Base-by-base conservation (phyloP, 768 basidiomycete genomes). In the Lentinula sp. region DNA sequence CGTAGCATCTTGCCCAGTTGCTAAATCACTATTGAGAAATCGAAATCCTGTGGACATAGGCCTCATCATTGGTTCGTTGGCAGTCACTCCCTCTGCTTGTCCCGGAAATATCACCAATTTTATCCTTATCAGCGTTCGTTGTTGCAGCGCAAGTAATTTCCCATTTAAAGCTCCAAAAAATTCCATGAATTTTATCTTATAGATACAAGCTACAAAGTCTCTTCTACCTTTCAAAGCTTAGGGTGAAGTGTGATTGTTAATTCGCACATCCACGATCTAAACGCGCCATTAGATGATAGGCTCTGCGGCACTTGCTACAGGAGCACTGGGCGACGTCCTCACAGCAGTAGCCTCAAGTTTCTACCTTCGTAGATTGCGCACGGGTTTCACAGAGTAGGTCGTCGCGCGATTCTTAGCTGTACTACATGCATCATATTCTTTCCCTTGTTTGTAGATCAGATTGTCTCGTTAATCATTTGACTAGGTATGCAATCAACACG, bases 401-500 rank as follows among this genome's bases (percentile, higher is more conserved):
- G n/a, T 52, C 11, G 6, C 23, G 4, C 23, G 8, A 9, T 28
- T 39, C 37, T 39, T 39, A 8, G 37, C 13, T 13, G 9, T 39
- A 13, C 37, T 39, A 5, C 13, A 39, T 39, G 37, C 37, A 8
- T 39, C 37, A 39, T 39, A 13, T 13, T 13, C 13, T 39, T 39
- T 39, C 37, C 11, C 45, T 28, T 28, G 28, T 28, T 50, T 21
- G 13, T 23, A 62, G 86, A 51, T 80, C 82, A 46, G 81, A 88
- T 67, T 81, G 83, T 2, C 73, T 88, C 8, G 80, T 89, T 31
- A 82, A 81, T 63, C 78, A 69, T 21, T 70, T 89, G 11, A 81
- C 77, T 21, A 65, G 78, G 48, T 87, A 87, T 65, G 85, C 88
- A 9, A 78, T 89, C 42, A 86, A 85, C 62, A 88, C 87, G 0